These are phyloP conservation scores for Allomyces macrogynus DNA, from an alignment of 192 early-diverging fungal species.

Conservation along the genomic window DNA sequence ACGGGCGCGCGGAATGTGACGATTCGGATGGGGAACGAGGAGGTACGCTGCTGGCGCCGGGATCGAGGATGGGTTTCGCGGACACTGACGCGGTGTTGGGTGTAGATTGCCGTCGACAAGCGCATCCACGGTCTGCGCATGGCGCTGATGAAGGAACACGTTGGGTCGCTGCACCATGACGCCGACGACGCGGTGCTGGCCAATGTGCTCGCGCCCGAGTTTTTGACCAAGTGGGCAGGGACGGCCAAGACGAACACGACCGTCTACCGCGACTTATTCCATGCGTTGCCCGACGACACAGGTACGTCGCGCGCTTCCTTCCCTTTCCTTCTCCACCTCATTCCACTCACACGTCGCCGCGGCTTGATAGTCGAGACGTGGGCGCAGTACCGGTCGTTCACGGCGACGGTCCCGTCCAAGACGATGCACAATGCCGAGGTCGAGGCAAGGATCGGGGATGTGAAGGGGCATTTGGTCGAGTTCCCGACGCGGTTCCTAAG, in stretches of 20 bases:
- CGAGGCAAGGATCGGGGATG: background rate
- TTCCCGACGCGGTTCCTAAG: background rate
- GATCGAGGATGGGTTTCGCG: constrained; percentile 15
- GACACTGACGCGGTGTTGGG: no score
- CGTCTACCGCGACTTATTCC: constrained; percentile 59
- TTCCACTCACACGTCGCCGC: background rate
- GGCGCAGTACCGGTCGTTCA: background rate
- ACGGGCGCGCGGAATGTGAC: no score
- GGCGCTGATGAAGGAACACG: background rate
- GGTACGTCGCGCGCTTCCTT: no score
- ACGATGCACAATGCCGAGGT: background rate
- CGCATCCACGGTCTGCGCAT: background rate
- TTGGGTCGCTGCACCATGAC: background rate
- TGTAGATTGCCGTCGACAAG: background rate
- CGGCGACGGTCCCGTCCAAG: background rate
- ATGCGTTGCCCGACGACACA: constrained; percentile 60
- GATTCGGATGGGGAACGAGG: no score
- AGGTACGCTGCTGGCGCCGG: no score
- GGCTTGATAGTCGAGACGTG: background rate
- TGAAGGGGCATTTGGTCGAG: background rate
- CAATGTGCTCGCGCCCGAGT: constrained; percentile 1
- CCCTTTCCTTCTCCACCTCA: background rate
- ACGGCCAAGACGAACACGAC: constrained; percentile 45
- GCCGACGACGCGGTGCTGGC: background rate
- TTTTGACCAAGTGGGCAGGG: constrained; percentile 30